Base-by-base conservation (phyloP, 306 rosid species). In the Quercus dentata region DNA sequence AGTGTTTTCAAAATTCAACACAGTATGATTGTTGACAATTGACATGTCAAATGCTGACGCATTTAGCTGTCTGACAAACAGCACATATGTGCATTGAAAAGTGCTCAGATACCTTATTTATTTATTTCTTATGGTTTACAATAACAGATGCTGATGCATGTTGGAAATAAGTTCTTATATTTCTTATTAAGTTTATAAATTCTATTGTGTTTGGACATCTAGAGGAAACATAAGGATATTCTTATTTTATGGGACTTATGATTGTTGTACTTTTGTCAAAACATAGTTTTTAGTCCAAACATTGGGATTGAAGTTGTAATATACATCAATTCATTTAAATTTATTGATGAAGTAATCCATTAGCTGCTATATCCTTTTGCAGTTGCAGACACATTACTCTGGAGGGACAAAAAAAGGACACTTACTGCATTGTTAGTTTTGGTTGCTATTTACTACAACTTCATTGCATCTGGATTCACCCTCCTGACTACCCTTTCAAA, bases 331-430 rank as follows among this genome's bases (percentile, higher is more conserved):
- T 41, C 77, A 78, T 81, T 49, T 52, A 13, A 56, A 75, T 56
- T 56, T 63, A 58, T 38, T 77, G 79, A 81, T 81, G 78, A 57
- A 63, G 61, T 54, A 73, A 73, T 73, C 38, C 46, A 35, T 81
- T 84, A 74, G 20, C 74, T 41, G 59, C 62, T 12, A 64, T 81
- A 10, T 27, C 54, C 28, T 73, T 80, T 85, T 85, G 84, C 97
- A 95, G 99, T 92, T 90, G 97, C 99, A 76, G 98, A 95, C 74
- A 86, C 90, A 9, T 86, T 95, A 83, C 99, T 95, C 77, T 95
- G 99, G 99, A 95, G 86, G 96, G 94, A 95, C 81, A 91, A 77
- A 82, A n/a, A 85, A 79, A 86, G 79, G 83, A 91, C 99, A n/a
- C 71, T 88, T 75, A 81, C 79, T 46, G 73, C 88, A 21, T 83